phyloP scores from a whole-genome alignment of 2,329 filamentous ascomycete genomes.

The Xylariaceae sp. region DNA sequence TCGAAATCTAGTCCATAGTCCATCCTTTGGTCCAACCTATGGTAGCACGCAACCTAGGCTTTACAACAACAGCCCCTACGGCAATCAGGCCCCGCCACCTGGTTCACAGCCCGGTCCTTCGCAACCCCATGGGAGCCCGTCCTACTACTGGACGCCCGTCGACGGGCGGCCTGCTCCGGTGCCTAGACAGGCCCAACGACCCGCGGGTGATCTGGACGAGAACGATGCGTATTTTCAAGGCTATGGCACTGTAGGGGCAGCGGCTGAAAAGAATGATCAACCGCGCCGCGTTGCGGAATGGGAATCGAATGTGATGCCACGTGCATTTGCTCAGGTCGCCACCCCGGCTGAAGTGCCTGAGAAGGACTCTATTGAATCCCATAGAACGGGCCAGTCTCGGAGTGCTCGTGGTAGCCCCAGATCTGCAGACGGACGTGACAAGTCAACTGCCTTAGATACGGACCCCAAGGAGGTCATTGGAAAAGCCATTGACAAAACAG shows the following conservation, averaged over 20 bases:
- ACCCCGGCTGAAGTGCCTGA: neutral
- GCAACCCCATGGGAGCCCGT: constrained; percentile 41
- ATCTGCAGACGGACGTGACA: neutral
- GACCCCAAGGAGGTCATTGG: no score
- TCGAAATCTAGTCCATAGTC: constrained; percentile 18
- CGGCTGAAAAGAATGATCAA: constrained; percentile 1
- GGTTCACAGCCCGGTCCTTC: constrained; percentile 39
- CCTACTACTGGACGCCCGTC: constrained; percentile 36
- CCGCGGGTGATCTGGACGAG: constrained; percentile 4
- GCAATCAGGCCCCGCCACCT: constrained; percentile 15
- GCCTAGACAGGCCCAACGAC: neutral
- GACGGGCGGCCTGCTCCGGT: constrained; percentile 13
- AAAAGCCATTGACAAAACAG: neutral
- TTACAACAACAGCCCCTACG: constrained; percentile 40
- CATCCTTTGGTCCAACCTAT: constrained; percentile 41
- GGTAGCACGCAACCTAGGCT: constrained; percentile 45
- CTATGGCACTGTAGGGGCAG: constrained; percentile 12
- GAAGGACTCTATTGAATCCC: neutral
- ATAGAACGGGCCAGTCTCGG: neutral
- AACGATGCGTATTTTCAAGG: constrained; percentile 19
- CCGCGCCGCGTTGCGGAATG: constrained; percentile 17
- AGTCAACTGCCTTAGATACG: no score
- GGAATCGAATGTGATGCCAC: constrained; percentile 25
- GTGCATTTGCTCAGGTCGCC: no score
- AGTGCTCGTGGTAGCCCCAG: constrained; percentile 7